Percentiles rank a stretch among this genome's conserved stretches.
Conservation (phyloP, 129 eudicot genomes). For the Tagetes erecta region DNA sequence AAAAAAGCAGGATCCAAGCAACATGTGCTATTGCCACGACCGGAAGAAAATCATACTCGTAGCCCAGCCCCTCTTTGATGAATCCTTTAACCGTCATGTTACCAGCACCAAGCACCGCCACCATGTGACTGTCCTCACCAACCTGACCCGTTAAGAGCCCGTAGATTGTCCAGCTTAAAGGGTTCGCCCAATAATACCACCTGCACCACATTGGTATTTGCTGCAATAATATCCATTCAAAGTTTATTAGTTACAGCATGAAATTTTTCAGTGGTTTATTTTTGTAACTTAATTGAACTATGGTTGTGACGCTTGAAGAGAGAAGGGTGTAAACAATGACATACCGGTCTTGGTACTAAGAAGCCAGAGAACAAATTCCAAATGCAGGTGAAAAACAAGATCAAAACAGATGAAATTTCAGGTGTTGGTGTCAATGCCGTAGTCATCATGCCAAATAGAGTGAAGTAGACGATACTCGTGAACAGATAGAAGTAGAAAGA, state of each 20-base stretch:
- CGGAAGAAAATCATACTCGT: slow-evolving; percentile 13
- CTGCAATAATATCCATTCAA: slow-evolving; percentile 13
- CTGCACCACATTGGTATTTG: slow-evolving; percentile 17
- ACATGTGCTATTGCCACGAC: slow-evolving; percentile 26
- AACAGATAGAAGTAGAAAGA: slow-evolving; percentile 8
- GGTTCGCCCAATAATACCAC: slow-evolving; percentile 24
- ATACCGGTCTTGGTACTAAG: slow-evolving; percentile 15
- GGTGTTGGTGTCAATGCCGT: slow-evolving; percentile 6
- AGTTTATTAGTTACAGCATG: not conserved
- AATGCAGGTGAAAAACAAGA: slow-evolving; percentile 4
- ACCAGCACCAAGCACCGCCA: slow-evolving; percentile 17
- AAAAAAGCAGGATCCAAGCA: slow-evolving; percentile 18
- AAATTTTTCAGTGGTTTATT: not conserved
- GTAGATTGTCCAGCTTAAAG: slow-evolving; percentile 12
- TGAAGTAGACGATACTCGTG: slow-evolving; percentile 15
- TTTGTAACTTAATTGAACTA: not conserved
- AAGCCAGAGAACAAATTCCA: slow-evolving; percentile 22
- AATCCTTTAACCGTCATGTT: slow-evolving; percentile 20
- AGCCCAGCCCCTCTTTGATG: slow-evolving; percentile 7
- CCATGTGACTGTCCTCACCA: not conserved
- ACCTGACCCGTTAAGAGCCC: slow-evolving; percentile 11
- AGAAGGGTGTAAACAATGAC: not conserved
- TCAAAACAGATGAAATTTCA: slow-evolving; percentile 1
- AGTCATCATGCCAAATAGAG: slow-evolving; percentile 20
- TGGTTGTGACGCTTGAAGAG: not conserved